These are phyloP conservation scores for Nothopassalora personata DNA, from an alignment of 2,329 filamentous ascomycete species.

Conservation along the genomic window DNA sequence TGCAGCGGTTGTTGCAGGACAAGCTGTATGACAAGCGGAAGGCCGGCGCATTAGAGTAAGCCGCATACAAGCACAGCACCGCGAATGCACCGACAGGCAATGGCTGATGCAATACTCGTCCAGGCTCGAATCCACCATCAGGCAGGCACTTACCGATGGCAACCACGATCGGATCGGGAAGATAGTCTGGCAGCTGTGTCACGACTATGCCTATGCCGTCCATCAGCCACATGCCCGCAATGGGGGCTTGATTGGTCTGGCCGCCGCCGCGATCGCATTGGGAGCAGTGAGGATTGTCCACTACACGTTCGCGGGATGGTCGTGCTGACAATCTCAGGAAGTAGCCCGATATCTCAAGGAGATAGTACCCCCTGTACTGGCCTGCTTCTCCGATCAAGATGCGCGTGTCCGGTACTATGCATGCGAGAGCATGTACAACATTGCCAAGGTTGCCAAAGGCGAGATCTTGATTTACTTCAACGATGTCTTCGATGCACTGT, in stretches of 20 bases:
- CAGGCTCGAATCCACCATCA: constrained; percentile 85
- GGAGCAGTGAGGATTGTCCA: constrained; percentile 63
- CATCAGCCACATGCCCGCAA: constrained; percentile 96
- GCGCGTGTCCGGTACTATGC: constrained; percentile 95
- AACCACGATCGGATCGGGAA: constrained; percentile 76
- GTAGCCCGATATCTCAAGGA: constrained; percentile 85
- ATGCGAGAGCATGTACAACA: constrained; percentile 99
- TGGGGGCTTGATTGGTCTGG: constrained; percentile 89
- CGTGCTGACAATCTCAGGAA: constrained; percentile 54
- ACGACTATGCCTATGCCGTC: constrained; percentile 95
- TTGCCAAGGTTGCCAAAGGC: constrained; percentile 97
- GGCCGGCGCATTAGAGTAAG: constrained; percentile 86
- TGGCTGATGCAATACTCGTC: constrained; percentile 15
- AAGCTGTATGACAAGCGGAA: constrained; percentile 99
- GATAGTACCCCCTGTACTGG: constrained; percentile 92
- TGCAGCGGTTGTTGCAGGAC: constrained; percentile 89
- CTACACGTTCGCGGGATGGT: background rate
- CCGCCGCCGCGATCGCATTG: constrained; percentile 90
- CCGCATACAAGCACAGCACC: background rate
- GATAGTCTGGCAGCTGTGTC: constrained; percentile 92
- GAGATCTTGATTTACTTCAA: constrained; percentile 98
- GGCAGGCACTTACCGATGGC: constrained; percentile 69
- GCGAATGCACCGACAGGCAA: constrained; percentile 6
- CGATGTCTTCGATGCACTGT: constrained; percentile 93
- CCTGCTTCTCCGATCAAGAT: constrained; percentile 98